Evolutionary conservation across 2,329 filamentous ascomycete species (phyloP).

Genomic region (Aspergillus chevalieri): DNA sequence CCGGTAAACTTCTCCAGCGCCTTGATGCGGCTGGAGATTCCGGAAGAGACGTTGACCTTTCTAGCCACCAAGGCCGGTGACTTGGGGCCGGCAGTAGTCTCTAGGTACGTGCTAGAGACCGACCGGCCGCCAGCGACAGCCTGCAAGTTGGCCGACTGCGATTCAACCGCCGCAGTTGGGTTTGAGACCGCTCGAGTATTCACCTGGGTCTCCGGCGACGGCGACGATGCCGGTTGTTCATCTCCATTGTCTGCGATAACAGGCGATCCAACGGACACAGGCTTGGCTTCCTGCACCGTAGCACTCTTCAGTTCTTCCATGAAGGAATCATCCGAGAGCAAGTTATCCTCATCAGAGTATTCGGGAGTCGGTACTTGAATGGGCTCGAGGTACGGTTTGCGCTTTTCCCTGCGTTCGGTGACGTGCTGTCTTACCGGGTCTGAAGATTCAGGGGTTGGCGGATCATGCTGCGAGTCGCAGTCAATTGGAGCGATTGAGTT

Average conservation of each 20-base stretch:
- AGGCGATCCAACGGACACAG: conserved; percentile 65
- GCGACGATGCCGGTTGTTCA: conserved; percentile 13
- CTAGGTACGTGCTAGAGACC: conserved; percentile 31
- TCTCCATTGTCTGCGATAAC: conserved; percentile 45
- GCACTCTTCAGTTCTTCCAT: conserved; percentile 82
- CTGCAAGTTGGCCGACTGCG: conserved; percentile 21
- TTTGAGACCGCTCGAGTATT: conserved; percentile 37
- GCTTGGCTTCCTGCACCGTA: conserved; percentile 75
- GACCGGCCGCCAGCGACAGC: conserved; percentile 31
- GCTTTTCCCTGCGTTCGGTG: conserved; percentile 26
- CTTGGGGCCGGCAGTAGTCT: conserved; percentile 20
- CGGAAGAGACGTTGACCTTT: conserved; percentile 78
- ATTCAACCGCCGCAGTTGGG: conserved; percentile 23
- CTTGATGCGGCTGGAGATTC: conserved; percentile 91
- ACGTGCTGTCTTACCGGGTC: conserved; percentile 14
- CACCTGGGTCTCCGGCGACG: conserved; percentile 26
- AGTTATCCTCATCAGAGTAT: conserved; percentile 38
- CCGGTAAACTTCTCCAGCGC: conserved; percentile 71
- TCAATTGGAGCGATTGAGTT: conserved; percentile 15
- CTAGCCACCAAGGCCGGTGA: conserved; percentile 53
- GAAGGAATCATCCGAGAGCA: conserved; percentile 62
- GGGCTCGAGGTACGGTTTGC: conserved; percentile 43
- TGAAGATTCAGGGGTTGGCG: conserved; percentile 15
- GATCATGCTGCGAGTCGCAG: conserved; percentile 16
- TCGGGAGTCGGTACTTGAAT: conserved; percentile 43